These are phyloP conservation scores for Acanthamoeba royreba DNA, from an alignment of 208 protist genomes.

Conservation along the genomic window DNA sequence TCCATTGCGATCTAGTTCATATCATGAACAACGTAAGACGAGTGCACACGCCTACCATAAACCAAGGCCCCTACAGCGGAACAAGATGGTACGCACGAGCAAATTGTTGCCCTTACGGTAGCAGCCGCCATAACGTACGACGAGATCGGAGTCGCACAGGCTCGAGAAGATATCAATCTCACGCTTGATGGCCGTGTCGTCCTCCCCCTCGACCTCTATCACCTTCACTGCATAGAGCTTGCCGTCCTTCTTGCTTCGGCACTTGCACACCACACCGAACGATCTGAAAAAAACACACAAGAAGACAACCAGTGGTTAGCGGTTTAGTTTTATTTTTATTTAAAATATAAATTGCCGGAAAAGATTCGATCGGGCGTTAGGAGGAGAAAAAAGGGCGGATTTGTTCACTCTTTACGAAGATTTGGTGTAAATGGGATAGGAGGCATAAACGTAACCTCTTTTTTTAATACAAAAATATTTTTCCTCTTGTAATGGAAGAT, in stretches of 20 bases:
- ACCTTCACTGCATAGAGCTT: constrained; percentile 33
- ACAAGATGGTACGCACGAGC: background rate
- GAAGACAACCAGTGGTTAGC: background rate
- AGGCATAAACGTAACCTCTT: too few relatives aligned
- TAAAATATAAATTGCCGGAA: too few relatives aligned
- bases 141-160: constrained; percentile 17
- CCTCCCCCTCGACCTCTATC: constrained; percentile 18
- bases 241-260: constrained; percentile 23
- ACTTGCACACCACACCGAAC: constrained; percentile 36
- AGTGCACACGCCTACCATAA: background rate
- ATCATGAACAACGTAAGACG: background rate
- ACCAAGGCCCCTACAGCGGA: background rate
- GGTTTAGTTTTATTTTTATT: too few relatives aligned
- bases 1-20: constrained; percentile 76
- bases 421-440: too few relatives aligned
- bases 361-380: too few relatives aligned
- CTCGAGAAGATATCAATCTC: constrained; percentile 37
- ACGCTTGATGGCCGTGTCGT: background rate
- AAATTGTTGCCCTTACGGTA: constrained; percentile 32
- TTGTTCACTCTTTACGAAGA: too few relatives aligned
- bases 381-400: too few relatives aligned
- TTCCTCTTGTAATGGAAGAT: too few relatives aligned
- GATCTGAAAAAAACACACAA: background rate
- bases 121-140: constrained; percentile 15
- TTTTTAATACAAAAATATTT: too few relatives aligned